Conservation (phyloP, 2,329 filamentous ascomycete species). For the Cladophialophora exuberans region DNA sequence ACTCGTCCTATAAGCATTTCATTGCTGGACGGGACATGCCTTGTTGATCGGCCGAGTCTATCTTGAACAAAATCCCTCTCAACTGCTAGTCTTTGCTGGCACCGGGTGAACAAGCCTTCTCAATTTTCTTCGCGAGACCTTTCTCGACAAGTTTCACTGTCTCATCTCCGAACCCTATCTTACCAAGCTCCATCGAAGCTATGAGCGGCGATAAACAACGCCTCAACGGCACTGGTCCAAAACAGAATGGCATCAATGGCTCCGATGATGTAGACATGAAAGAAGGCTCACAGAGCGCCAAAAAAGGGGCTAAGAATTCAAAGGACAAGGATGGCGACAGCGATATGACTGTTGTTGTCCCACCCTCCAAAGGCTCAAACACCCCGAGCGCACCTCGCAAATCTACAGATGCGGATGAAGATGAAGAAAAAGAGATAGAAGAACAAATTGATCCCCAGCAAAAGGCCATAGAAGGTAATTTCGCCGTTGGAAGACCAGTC, state of each 20-base stretch:
- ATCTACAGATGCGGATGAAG: slow-evolving; percentile 63
- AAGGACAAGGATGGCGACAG: slow-evolving; percentile 73
- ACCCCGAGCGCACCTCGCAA: slow-evolving; percentile 59
- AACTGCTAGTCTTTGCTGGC: too few relatives aligned
- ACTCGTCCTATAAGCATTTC: not conserved
- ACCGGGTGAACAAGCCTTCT: not conserved
- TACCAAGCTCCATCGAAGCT: slow-evolving; percentile 27
- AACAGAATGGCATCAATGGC: slow-evolving; percentile 68
- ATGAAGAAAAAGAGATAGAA: slow-evolving; percentile 46
- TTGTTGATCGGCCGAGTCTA: slow-evolving; percentile 48
- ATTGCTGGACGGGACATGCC: slow-evolving; percentile 6
- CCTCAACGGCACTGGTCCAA: slow-evolving; percentile 68
- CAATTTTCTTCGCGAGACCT: too few relatives aligned
- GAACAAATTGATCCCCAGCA: slow-evolving; percentile 48
- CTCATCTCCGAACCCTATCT: too few relatives aligned
- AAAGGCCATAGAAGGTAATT: slow-evolving; percentile 54
- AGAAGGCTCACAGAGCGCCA: slow-evolving; percentile 61
- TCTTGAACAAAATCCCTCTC: slow-evolving; percentile 49
- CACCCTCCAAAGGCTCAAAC: slow-evolving; percentile 68
- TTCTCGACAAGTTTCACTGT: too few relatives aligned
- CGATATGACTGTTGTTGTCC: slow-evolving; percentile 81
- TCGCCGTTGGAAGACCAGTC: not conserved
- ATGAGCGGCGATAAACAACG: slow-evolving; percentile 75
- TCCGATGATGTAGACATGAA: slow-evolving; percentile 74
- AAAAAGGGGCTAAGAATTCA: slow-evolving; percentile 58